These are phyloP conservation scores for Vitis hybrid DNA, from an alignment of 177 flowering plant species.

Conservation along the genomic window DNA sequence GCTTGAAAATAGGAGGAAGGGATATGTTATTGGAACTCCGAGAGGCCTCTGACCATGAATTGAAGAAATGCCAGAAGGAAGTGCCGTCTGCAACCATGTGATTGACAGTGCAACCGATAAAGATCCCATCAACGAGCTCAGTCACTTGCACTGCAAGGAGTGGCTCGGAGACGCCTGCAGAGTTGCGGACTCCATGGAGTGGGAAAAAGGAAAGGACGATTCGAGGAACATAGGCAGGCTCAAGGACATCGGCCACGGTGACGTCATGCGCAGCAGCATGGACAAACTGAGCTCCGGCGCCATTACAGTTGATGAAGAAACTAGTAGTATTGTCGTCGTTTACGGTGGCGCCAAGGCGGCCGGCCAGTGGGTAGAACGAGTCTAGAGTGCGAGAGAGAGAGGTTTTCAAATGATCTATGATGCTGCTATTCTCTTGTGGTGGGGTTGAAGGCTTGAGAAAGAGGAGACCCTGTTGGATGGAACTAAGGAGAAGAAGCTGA, in stretches of 20 bases:
- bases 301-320: slow-evolving; percentile 36
- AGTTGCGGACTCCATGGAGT: slow-evolving; percentile 9
- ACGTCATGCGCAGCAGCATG: slow-evolving; percentile 35
- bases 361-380: slow-evolving; percentile 37
- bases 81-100: slow-evolving; percentile 30
- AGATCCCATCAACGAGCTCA: slow-evolving; percentile 41
- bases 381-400: slow-evolving; percentile 13
- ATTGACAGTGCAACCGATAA: slow-evolving; percentile 38
- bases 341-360: slow-evolving; percentile 23
- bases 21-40: slow-evolving; percentile 1
- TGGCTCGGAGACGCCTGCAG: slow-evolving; percentile 34
- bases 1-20: slow-evolving; percentile 17
- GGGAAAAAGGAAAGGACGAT: slow-evolving; percentile 29
- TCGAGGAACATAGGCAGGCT: slow-evolving; percentile 23
- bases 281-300: slow-evolving; percentile 36
- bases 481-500: too few species aligned
- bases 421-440: too few species aligned
- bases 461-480: too few species aligned
- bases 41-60: slow-evolving; percentile 30
- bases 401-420: too few species aligned
- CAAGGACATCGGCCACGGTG: slow-evolving; percentile 25
- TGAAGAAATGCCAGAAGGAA: slow-evolving; percentile 39
- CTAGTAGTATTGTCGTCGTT: slow-evolving; percentile 10
- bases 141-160: slow-evolving; percentile 27
- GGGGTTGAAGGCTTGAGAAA: not conserved